Conservation (phyloP, 2,329 filamentous ascomycete genomes). For the Hyphodiscus sp. region DNA sequence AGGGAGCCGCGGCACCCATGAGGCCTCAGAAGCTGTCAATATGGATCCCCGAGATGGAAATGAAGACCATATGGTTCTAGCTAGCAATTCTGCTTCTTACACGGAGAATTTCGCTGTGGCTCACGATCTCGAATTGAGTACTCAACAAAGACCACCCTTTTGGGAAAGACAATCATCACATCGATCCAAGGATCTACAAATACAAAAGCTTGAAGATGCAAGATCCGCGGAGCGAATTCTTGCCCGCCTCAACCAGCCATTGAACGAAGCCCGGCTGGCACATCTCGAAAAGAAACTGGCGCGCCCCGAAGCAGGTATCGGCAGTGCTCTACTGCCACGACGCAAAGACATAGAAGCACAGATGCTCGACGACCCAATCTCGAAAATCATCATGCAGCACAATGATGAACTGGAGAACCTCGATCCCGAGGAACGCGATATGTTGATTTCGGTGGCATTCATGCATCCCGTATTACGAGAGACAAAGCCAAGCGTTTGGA, state of each 20-base stretch:
- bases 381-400: constrained; percentile 21
- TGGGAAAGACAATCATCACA: constrained; percentile 46
- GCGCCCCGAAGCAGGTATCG: constrained; percentile 3
- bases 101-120: constrained; percentile 2
- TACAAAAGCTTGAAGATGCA: constrained; percentile 41
- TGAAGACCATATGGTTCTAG: constrained; percentile 1
- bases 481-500: constrained; percentile 81
- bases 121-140: constrained; percentile 5
- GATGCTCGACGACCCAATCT: constrained; percentile 38
- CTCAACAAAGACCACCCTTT: constrained; percentile 10
- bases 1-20: constrained; percentile 1
- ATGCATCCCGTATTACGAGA: constrained; percentile 80
- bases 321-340: constrained; percentile 21
- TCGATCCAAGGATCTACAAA: constrained; percentile 54
- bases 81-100: constrained; percentile 1
- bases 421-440: constrained; percentile 81
- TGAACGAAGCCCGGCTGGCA: constrained; percentile 15
- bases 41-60: constrained; percentile 8
- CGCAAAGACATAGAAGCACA: constrained; percentile 64
- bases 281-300: constrained; percentile 15
- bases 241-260: constrained; percentile 15
- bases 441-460: constrained; percentile 78
- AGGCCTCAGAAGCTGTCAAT: constrained; percentile 8
- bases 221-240: constrained; percentile 24
- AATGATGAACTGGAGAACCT: constrained; percentile 91